These are phyloP conservation scores for Circinella minor DNA, from an alignment of 371 early-diverging fungal genomes.

Conservation along the genomic window DNA sequence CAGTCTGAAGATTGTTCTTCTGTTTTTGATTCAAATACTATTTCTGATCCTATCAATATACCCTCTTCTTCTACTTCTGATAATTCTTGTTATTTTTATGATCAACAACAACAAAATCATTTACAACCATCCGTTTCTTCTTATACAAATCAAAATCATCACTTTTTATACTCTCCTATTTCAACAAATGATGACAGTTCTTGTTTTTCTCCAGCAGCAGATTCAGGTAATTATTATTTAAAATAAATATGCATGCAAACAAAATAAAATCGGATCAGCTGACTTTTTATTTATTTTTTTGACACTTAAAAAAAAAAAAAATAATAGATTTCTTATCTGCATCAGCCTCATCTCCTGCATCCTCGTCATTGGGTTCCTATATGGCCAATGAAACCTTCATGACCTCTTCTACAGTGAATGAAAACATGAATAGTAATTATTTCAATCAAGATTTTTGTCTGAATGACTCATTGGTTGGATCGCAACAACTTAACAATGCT, in stretches of 20 bases:
- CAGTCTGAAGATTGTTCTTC: conserved; percentile 8
- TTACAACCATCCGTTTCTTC: background rate
- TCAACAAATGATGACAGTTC: conserved; percentile 18
- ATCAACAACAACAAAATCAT: too few relatives aligned
- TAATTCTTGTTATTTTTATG: background rate
- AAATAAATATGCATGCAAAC: background rate
- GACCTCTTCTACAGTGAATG: background rate
- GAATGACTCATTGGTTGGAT: background rate
- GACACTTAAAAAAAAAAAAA: too few relatives aligned
- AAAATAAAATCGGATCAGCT: background rate
- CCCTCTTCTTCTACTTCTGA: conserved; percentile 24
- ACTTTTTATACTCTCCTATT: conserved; percentile 4
- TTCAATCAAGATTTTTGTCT: conserved; percentile 13
- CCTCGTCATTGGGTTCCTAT: conserved; percentile 10
- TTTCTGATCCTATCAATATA: conserved; percentile 13
- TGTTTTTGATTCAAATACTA: background rate
- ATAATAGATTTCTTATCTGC: background rate
- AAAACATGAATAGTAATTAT: background rate
- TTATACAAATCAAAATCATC: background rate
- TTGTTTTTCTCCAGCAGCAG: conserved; percentile 10
- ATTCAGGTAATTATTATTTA: conserved; percentile 4
- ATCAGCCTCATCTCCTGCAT: conserved; percentile 1
- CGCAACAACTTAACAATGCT: background rate
- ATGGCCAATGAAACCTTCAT: conserved; percentile 3
- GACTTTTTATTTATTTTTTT: background rate